Evolutionary conservation across 2,329 filamentous ascomycete species (phyloP).

Genomic region (Dactylella cylindrospora): DNA sequence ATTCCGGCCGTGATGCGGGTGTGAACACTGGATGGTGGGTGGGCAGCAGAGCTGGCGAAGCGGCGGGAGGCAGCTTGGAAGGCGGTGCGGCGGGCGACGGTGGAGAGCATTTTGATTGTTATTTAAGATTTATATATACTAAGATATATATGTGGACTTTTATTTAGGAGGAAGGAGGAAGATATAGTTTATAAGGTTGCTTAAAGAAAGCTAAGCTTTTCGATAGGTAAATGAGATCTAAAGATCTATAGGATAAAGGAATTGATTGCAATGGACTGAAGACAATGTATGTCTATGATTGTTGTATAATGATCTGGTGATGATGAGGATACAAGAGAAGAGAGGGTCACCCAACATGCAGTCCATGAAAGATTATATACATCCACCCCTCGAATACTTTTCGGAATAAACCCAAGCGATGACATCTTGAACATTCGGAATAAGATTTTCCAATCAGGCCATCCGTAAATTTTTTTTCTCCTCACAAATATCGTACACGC

Average conservation of each 20-base stretch:
- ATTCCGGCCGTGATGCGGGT: conserved; percentile 27
- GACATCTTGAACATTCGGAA: conserved; percentile 18
- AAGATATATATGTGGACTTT: too few species aligned
- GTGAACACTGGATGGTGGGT: conserved; percentile 26
- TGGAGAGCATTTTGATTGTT: conserved; percentile 29
- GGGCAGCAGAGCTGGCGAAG: conserved; percentile 18
- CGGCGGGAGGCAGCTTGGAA: conserved; percentile 32
- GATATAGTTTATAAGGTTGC: too few species aligned
- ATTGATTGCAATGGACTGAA: conserved; percentile 12
- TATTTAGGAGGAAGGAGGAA: too few species aligned
- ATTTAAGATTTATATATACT: conserved; percentile 21
- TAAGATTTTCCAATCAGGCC: too few species aligned
- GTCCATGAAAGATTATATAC: conserved; percentile 32
- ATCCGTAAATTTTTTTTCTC: conserved; percentile 8
- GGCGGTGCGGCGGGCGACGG: conserved; percentile 27
- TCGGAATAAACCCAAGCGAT: conserved; percentile 23
- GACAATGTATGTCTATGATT: not conserved
- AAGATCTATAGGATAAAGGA: too few species aligned
- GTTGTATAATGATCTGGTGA: conserved; percentile 40
- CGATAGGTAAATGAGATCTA: too few species aligned
- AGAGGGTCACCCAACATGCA: not conserved
- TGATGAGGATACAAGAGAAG: conserved; percentile 29
- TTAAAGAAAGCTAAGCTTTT: too few species aligned
- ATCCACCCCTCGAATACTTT: conserved; percentile 24
- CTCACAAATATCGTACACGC: not conserved